phyloP scores from a whole-genome alignment of 306 rosid genomes.

The Amphicarpaea edgeworthii region DNA sequence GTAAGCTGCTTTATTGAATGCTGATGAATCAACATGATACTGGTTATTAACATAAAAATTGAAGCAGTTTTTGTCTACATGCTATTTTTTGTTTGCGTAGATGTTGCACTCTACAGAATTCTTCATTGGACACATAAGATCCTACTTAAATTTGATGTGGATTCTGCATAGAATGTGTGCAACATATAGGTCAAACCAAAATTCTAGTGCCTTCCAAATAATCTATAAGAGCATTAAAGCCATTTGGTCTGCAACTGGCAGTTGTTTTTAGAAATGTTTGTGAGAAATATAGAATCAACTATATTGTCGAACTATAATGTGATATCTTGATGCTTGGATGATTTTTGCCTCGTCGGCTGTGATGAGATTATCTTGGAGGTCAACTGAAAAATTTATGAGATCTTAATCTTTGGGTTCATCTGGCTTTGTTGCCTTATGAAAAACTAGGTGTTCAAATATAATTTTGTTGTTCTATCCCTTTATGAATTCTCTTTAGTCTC shows the following conservation, averaged over 20 bases:
- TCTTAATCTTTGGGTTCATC: constrained; percentile 35
- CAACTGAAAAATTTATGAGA: constrained; percentile 20
- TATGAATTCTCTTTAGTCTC: constrained; percentile 25
- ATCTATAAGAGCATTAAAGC: neutral
- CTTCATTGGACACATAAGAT: constrained; percentile 6
- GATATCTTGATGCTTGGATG: constrained; percentile 18
- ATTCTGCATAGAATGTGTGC: constrained; percentile 3
- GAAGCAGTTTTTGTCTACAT: constrained; percentile 4
- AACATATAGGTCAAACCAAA: neutral
- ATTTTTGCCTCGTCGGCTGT: constrained; percentile 4
- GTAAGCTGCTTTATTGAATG: constrained; percentile 2
- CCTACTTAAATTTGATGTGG: neutral
- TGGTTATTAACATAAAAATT: constrained; percentile 6
- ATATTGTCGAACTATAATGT: constrained; percentile 3
- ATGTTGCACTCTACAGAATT: constrained; percentile 22
- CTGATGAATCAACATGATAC: constrained; percentile 22
- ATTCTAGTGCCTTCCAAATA: neutral
- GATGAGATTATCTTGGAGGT: constrained; percentile 7
- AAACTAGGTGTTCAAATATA: constrained; percentile 12
- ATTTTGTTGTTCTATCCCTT: constrained; percentile 20
- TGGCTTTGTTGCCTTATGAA: constrained; percentile 12
- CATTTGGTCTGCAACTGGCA: neutral
- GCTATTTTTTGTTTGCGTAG: constrained; percentile 25
- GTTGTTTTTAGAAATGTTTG: neutral
- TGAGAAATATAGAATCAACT: neutral